These are phyloP conservation scores for Dichomitus squalens DNA, from an alignment of 1,284 basidiomycete species.

Conservation along the genomic window DNA sequence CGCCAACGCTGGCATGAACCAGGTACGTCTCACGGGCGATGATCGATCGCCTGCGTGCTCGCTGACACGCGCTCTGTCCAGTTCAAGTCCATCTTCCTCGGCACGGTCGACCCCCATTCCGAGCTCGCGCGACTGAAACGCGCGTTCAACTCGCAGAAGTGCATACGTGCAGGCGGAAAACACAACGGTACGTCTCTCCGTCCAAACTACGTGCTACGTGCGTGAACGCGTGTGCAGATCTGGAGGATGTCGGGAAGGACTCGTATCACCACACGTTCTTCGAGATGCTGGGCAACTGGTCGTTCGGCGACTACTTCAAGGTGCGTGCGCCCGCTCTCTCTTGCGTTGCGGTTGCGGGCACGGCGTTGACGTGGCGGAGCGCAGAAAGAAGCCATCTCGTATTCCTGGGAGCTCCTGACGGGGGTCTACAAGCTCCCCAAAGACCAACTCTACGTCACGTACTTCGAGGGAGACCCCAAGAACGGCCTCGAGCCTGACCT, in stretches of 20 bases:
- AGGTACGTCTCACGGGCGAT: conserved; percentile 44
- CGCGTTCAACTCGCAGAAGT: conserved; percentile 96
- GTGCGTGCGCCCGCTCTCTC: conserved; percentile 36
- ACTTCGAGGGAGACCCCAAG: conserved; percentile 92
- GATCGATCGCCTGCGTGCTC: neutral
- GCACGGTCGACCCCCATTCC: conserved; percentile 92
- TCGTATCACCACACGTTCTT: conserved; percentile 98
- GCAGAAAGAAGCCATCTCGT: conserved; percentile 89
- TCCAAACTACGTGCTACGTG: neutral
- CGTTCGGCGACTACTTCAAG: conserved; percentile 99
- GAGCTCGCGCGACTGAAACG: conserved; percentile 88
- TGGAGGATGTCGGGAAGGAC: conserved; percentile 98
- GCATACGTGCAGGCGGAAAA: conserved; percentile 97
- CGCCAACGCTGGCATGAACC: conserved; percentile 98
- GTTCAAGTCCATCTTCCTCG: conserved; percentile 97
- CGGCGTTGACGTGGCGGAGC: neutral
- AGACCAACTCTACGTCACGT: conserved; percentile 95
- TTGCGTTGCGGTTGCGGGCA: no score
- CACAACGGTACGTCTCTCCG: conserved; percentile 76
- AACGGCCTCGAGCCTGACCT: conserved; percentile 88
- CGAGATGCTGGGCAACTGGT: conserved; percentile 99
- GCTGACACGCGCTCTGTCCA: conserved; percentile 39
- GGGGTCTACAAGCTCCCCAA: conserved; percentile 86
- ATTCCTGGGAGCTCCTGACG: conserved; percentile 95
- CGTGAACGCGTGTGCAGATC: conserved; percentile 53